These are phyloP conservation scores for Chaetomium sp. DNA, from an alignment of 2,329 filamentous ascomycete genomes.

Conservation along the genomic window DNA sequence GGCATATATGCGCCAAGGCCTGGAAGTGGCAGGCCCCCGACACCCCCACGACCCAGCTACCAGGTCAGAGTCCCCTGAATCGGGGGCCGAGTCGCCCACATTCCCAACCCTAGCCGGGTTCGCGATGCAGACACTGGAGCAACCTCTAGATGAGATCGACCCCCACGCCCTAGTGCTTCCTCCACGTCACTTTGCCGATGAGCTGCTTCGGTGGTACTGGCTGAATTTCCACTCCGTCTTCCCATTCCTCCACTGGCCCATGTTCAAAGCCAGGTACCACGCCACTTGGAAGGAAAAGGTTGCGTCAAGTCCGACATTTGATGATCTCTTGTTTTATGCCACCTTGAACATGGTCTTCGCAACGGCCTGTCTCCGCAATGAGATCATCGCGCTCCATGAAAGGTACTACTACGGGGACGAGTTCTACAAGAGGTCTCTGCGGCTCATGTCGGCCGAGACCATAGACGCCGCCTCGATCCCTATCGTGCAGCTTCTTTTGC, in stretches of 20 bases:
- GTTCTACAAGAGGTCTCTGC: constrained; percentile 38
- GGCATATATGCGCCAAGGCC: constrained; percentile 18
- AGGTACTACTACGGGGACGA: constrained; percentile 30
- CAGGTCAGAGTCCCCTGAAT: background rate
- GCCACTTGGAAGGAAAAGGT: constrained; percentile 20
- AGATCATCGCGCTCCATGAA: constrained; percentile 6
- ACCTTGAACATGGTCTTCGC: constrained; percentile 40
- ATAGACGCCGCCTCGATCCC: constrained; percentile 36
- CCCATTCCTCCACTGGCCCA: constrained; percentile 30
- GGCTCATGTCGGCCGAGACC: constrained; percentile 35
- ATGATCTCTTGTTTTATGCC: constrained; percentile 32
- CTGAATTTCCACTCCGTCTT: constrained; percentile 27
- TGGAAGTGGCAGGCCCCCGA: constrained; percentile 10
- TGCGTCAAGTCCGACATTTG: background rate
- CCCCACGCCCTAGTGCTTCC: constrained; percentile 23
- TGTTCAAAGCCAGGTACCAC: constrained; percentile 23
- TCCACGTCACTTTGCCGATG: constrained; percentile 19
- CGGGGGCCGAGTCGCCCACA: constrained; percentile 4
- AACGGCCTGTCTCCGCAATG: constrained; percentile 36
- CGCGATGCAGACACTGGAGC: constrained; percentile 10
- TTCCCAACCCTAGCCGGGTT: constrained; percentile 20
- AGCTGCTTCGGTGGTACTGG: constrained; percentile 29
- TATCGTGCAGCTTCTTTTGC: constrained; percentile 38
- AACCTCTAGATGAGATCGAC: constrained; percentile 13
- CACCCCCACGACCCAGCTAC: background rate